phyloP scores from a whole-genome alignment of 805 yeast species.

The Zygoascus ofunaensis region DNA sequence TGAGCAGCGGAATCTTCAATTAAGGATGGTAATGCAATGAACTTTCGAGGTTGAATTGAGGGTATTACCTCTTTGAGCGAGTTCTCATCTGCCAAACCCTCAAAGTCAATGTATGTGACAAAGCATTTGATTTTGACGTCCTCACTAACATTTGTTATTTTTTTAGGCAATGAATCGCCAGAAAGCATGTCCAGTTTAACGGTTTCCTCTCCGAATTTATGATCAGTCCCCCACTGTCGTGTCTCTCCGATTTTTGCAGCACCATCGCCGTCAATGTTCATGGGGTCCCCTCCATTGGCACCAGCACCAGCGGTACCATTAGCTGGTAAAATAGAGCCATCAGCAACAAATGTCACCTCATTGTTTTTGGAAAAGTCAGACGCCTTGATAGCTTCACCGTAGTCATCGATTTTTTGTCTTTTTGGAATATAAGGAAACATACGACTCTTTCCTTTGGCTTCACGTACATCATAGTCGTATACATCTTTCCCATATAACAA shows the following conservation, averaged over 20 bases:
- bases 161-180: slow-evolving; percentile 36
- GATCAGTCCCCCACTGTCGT: slow-evolving; percentile 28
- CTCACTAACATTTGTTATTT: slow-evolving; percentile 29
- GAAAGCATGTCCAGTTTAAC: slow-evolving; percentile 42
- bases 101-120: slow-evolving; percentile 65
- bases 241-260: slow-evolving; percentile 28
- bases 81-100: slow-evolving; percentile 76
- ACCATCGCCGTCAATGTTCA: slow-evolving; percentile 19
- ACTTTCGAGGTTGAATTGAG: slow-evolving; percentile 64
- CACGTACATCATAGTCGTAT: slow-evolving; percentile 47
- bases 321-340: background rate
- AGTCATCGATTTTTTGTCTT: slow-evolving; percentile 67
- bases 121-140: slow-evolving; percentile 56
- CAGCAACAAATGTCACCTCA: slow-evolving; percentile 9
- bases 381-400: slow-evolving; percentile 68
- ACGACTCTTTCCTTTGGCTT: slow-evolving; percentile 35
- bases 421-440: slow-evolving; percentile 70
- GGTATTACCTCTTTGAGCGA: slow-evolving; percentile 73
- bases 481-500: slow-evolving; percentile 28
- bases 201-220: slow-evolving; percentile 29
- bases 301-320: background rate
- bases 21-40: slow-evolving; percentile 46
- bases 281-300: background rate
- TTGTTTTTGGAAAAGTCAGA: slow-evolving; percentile 44
- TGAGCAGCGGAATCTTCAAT: slow-evolving; percentile 8